A percentile compares a stretch with the other conserved stretches of the same genome.
phyloP scores from a whole-genome alignment of 345 rosid genomes.

The Rhodamnia argentea region DNA sequence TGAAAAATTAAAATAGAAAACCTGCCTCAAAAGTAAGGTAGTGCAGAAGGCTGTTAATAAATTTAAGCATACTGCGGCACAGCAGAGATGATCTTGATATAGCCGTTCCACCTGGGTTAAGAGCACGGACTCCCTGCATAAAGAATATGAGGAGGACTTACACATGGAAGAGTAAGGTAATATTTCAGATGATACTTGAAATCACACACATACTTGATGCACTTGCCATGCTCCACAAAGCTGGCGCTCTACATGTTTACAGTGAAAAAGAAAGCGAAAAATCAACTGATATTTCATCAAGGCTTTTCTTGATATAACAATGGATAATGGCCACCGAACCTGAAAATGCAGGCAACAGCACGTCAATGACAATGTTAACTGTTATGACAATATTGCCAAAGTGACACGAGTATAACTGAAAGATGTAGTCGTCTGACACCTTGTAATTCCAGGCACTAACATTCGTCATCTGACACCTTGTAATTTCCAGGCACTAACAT shows the following conservation, averaged over 20 bases:
- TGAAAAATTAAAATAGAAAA: constrained; percentile 6
- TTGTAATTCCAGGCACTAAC: not conserved
- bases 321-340: constrained; percentile 95
- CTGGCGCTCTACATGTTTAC: constrained; percentile 96
- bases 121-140: constrained; percentile 69
- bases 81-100: constrained; percentile 84
- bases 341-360: constrained; percentile 17
- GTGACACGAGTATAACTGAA: not conserved
- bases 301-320: constrained; percentile 88
- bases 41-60: constrained; percentile 89
- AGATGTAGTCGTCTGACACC: not conserved
- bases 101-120: constrained; percentile 67
- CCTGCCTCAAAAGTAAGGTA: constrained; percentile 95
- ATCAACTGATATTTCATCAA: constrained; percentile 80
- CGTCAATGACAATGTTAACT: not conserved
- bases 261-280: constrained; percentile 85
- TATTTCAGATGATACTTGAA: not conserved
- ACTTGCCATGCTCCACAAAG: constrained; percentile 95
- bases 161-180: not conserved
- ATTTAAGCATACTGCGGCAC: constrained; percentile 96
- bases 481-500: not conserved
- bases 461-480: not conserved
- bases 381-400: not conserved
- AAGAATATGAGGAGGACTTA: constrained; percentile 5
- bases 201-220: constrained; percentile 62